Evolutionary conservation across 306 rosid species (phyloP).

Genomic region (Rosa rugosa): DNA sequence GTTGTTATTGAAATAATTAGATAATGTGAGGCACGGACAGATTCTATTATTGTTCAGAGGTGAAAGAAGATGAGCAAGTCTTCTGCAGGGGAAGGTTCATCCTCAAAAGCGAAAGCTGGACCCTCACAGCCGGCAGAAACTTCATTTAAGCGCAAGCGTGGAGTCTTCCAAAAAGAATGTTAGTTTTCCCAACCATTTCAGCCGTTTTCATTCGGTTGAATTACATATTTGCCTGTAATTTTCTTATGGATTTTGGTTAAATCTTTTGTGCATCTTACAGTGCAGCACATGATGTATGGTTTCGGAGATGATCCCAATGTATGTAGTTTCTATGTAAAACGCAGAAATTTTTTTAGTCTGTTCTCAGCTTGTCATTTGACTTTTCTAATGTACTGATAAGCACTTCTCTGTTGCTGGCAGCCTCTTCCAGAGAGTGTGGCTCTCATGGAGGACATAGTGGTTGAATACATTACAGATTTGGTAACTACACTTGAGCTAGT

Average conservation of each 20-base stretch:
- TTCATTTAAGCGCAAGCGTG: constrained; percentile 77
- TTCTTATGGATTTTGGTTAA: not conserved
- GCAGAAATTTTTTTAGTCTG: not conserved
- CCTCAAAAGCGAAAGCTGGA: constrained; percentile 66
- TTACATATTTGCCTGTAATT: constrained; percentile 1
- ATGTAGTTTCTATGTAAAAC: constrained; percentile 24
- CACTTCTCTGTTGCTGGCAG: not conserved
- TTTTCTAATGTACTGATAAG: not conserved
- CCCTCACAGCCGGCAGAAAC: constrained; percentile 80
- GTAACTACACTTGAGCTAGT: constrained; percentile 31
- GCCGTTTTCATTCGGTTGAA: not conserved
- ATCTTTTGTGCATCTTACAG: constrained; percentile 28
- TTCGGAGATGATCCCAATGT: constrained; percentile 93
- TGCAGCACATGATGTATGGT: constrained; percentile 99
- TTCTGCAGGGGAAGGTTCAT: constrained; percentile 51
- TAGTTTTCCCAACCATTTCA: not conserved
- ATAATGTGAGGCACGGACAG: not conserved
- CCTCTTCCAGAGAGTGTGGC: constrained; percentile 9
- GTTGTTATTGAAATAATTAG: not conserved
- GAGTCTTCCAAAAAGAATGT: constrained; percentile 90
- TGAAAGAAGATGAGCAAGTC: constrained; percentile 52
- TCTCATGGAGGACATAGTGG: constrained; percentile 40
- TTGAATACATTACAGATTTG: constrained; percentile 85
- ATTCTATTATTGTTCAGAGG: not conserved
- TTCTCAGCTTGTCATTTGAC: not conserved